Evolutionary conservation across 2,329 filamentous ascomycete species (phyloP), one percentile per base, ranked within the genome.

Genomic region (Neonectria magnoliae): DNA sequence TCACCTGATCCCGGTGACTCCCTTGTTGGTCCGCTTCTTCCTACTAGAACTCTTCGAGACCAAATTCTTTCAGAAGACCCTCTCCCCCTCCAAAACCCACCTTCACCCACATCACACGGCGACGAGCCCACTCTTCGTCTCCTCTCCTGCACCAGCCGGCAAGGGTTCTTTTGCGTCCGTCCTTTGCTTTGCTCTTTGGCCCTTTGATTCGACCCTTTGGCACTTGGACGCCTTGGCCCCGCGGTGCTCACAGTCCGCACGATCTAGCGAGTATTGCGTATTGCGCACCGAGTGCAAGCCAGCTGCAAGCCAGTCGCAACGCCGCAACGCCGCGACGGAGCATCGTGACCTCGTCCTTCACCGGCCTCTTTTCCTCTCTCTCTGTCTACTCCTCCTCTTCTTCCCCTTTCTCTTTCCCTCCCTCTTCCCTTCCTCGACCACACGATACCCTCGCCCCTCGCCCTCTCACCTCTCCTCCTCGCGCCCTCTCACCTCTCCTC

Each of bases 291-390:
- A 47, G 62, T 52, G 61, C 68, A 59, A 64, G 64, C 70, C 66
- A 64, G 59, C 56, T 55, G 61, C 62, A 69, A 67, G 67, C 66
- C 69, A 36, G 33, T n/a, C 36, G 38, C 38, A 42, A 42, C 68
- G 70, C 65, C 71, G 71, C 71, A 73, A 74, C 71, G 65, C 66
- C 65, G 71, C 65, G 60, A 73, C 71, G 67, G 66, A 72, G 69
- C 72, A 74, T 74, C 72, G 72, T 74, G 72, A 71, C 71, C 72
- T 71, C 68, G 65, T 67, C 65, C 54, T 62, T 62, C 42, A 41
- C 55, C 57, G 52, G 58, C 64, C 61, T 71, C 59, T 52, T 63
- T 53, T 42, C 14, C 22, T 50, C 29, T 27, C 59, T 33, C 22
- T 45, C 31, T 44, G 9, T 16, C 18, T 31, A 42, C 42, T 33